Conservation (phyloP, 1,284 basidiomycete species). For the Papiliotrema nemorosa region DNA sequence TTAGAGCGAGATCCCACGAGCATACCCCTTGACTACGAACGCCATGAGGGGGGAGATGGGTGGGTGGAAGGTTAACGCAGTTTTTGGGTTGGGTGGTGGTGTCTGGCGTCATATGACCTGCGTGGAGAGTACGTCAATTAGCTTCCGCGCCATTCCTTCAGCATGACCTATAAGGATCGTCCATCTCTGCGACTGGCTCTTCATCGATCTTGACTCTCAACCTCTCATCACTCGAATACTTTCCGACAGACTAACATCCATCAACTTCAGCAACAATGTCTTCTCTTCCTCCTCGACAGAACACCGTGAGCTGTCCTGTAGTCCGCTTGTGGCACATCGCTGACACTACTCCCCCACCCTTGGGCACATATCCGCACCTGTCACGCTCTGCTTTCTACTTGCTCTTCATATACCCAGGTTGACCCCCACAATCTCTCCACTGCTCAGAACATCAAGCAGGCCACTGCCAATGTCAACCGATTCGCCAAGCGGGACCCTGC, state of each 20-base stretch:
- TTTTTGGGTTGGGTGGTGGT: neutral
- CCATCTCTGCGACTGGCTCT: neutral
- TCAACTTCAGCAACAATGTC: conserved; percentile 9
- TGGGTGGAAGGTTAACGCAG: neutral
- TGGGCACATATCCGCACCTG: neutral
- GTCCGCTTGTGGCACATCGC: neutral
- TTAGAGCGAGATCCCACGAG: neutral
- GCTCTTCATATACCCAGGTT: conserved; percentile 22
- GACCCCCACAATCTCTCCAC: conserved; percentile 41
- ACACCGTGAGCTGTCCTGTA: conserved; percentile 9
- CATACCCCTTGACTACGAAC: neutral
- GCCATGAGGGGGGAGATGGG: neutral
- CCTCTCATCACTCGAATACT: neutral
- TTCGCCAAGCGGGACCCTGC: conserved; percentile 49
- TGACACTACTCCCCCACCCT: neutral
- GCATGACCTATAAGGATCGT: neutral
- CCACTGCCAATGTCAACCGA: conserved; percentile 44
- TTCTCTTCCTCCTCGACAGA: conserved; percentile 20
- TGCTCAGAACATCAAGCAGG: conserved; percentile 36
- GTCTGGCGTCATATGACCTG: neutral
- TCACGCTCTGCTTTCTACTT: neutral
- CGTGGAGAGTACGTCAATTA: neutral
- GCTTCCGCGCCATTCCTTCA: neutral
- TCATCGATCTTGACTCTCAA: neutral
- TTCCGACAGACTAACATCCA: neutral